phyloP scores from a whole-genome alignment of 1,139 yeast species.

The Taiozyma onychis region DNA sequence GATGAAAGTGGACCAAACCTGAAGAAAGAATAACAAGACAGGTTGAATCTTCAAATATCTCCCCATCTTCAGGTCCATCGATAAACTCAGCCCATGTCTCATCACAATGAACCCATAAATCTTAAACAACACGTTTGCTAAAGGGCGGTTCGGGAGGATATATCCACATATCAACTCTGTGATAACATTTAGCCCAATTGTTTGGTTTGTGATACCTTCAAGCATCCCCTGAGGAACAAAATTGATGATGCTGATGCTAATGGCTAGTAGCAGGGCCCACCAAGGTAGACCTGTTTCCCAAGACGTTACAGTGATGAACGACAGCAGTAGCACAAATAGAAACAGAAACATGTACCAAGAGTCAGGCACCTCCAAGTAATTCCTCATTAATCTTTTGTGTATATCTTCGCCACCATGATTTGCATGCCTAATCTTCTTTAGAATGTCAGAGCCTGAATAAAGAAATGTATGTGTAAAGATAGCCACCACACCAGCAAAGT shows the following conservation, averaged over 20 bases:
- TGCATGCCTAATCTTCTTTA: slow-evolving; percentile 25
- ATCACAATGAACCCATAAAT: slow-evolving; percentile 42
- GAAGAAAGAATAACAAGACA: slow-evolving; percentile 38
- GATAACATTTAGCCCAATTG: slow-evolving; percentile 36
- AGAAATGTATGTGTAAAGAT: slow-evolving; percentile 34
- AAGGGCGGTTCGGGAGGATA: slow-evolving; percentile 31
- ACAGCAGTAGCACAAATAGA: slow-evolving; percentile 28
- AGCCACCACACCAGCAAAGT: slow-evolving; percentile 37
- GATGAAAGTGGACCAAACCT: slow-evolving; percentile 38
- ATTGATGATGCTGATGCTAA: slow-evolving; percentile 29
- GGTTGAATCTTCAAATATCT: slow-evolving; percentile 51
- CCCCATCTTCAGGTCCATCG: slow-evolving; percentile 51
- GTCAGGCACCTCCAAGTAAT: slow-evolving; percentile 35
- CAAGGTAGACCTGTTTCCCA: slow-evolving; percentile 32
- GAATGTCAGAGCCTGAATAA: slow-evolving; percentile 37
- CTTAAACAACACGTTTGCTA: slow-evolving; percentile 33
- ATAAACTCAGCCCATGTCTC: slow-evolving; percentile 48
- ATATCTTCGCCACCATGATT: slow-evolving; percentile 34
- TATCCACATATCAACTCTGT: slow-evolving; percentile 34
- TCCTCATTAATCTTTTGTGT: slow-evolving; percentile 32
- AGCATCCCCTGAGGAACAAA: slow-evolving; percentile 34
- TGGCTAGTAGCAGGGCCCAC: slow-evolving; percentile 33
- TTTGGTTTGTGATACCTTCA: slow-evolving; percentile 36
- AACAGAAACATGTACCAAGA: slow-evolving; percentile 36
- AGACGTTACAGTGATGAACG: slow-evolving; percentile 28